Percentiles rank a stretch among this genome's conserved stretches.
Evolutionary conservation across 1,139 yeast genomes (phyloP).

Genomic region (Pichiaceae sp.): DNA sequence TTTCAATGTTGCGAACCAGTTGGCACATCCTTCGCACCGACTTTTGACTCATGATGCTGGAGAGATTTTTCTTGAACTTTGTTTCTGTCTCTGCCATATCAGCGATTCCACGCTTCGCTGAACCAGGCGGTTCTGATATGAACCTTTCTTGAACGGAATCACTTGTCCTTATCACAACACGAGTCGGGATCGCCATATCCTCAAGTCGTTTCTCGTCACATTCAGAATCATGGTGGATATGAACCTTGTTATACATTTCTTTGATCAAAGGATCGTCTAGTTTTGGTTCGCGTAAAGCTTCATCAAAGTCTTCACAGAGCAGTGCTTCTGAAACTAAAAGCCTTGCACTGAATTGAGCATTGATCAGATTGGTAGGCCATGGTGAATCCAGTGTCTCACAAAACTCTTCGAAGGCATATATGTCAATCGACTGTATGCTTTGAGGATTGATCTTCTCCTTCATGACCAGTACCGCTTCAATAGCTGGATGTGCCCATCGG

Average conservation of each 20-base stretch:
- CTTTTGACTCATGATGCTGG: not conserved
- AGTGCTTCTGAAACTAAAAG: not conserved
- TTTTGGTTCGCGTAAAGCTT: not conserved
- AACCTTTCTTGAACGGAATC: not conserved
- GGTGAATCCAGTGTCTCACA: not conserved
- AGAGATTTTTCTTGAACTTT: not conserved
- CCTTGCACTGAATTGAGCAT: not conserved
- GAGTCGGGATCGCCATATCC: not conserved
- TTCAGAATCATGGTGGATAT: not conserved
- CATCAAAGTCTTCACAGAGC: not conserved
- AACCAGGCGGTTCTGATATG: not conserved
- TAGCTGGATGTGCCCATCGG: not conserved
- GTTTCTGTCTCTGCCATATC: not conserved
- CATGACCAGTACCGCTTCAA: not conserved
- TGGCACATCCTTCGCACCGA: too few relatives aligned
- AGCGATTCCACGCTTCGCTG: not conserved
- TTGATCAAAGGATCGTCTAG: not conserved
- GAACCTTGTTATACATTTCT: not conserved
- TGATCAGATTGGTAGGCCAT: not conserved
- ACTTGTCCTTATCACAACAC: not conserved
- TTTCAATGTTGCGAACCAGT: too few relatives aligned
- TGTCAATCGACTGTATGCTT: not conserved
- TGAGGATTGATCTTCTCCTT: not conserved
- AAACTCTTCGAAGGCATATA: not conserved
- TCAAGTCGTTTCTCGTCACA: not conserved